Evolutionary conservation across 805 yeast species (phyloP), one percentile per base, ranked within the genome.

Genomic region (Myxozyma nipponensis): DNA sequence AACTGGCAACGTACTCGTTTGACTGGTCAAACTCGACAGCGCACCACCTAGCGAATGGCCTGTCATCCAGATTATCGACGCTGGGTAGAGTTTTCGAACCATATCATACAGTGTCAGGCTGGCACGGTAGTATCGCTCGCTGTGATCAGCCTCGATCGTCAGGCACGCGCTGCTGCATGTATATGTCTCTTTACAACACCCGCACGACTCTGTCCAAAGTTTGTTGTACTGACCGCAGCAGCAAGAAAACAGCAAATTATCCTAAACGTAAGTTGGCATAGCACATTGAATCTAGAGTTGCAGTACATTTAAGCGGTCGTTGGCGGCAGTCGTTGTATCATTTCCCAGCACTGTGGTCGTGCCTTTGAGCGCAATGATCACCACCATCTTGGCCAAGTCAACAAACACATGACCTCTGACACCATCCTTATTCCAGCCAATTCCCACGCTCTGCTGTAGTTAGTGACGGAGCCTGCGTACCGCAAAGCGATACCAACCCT

Each of bases 11-110:
- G n/a, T n/a, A 69, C 74, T 89, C 0, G 98, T 90, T 49, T 97
- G 75, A 0, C 95, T 98, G 41, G 91, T 66, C 44, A 93, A 71
- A 18, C 86, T 74, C 2, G 93, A 82, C 37, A 93, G 70, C 0
- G 96, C 79, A 0, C 97, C 98, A 1, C 98, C 98, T 28, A 93
- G 71, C 0, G 98, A 90, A 65, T 93, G 98, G 1, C 98, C 98
- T 0, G 95, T 85, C 6, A 86, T 74, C 97, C 98, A 93, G 22
- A 93, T 78, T 19, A 79, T 76, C 1, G 87, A 75, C 21, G 74
- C 65, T 1, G 96, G 91, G 63, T 89, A 89, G 46, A 81, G 52
- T 2, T 61, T 53, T 0, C 81, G 73, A 9, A 89, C 95, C 55
- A 86, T 82, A 47, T 82, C 73, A 66, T 85, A 93, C 6, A 93